Evolutionary conservation across 768 basidiomycete genomes (phyloP), one percentile per base, ranked within the genome.

Genomic region (Trametes coccinea): DNA sequence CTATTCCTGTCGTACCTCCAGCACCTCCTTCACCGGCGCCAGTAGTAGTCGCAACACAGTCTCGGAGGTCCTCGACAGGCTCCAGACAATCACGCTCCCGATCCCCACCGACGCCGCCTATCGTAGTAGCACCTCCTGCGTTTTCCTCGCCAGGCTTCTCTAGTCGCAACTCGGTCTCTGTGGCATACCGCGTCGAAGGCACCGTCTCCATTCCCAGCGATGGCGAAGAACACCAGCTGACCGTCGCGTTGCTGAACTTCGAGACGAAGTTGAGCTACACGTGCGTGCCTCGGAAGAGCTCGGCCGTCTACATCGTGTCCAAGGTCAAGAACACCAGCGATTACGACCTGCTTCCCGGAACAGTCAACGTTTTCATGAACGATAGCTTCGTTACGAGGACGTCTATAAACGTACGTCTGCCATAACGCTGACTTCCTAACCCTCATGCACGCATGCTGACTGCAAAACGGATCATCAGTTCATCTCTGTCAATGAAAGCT

Each of bases 381-480:
- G 83, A 84, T 57, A 76, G 77, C 52, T 84, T 80, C 67, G 83
- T 86, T 4, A 80, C 84, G n/a, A 80, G 78, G 69, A 83, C 84
- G 0, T 71, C 70, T 2, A 80, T 85, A 52, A 65, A 65, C 14
- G 81, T 82, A 65, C 45, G 76, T 70, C 5, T 33, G 29, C 46
- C 29, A 43, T 5, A n/a, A 5, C 29, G 11, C 30, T 54, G 1
- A 48, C 4, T 40, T 29, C 27, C 17, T n/a, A 39, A 34, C 17
- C 27, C 22, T 22, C 22, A 37, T 37, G 11, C 11, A 11, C 5
- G 34, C 34, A 6, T 16, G 31, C 10, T 33, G 31, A 31, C 13
- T 30, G 29, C 31, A 13, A 49, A 14, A 6, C 30, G 48, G 17
- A 13, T 33, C 29, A 10, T 2, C 46, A 68, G 65, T 52, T 83